Percentiles rank a stretch among this genome's conserved stretches.
phyloP scores from a whole-genome alignment of 371 early-diverging fungal species.

The Lichtheimia ornata region DNA sequence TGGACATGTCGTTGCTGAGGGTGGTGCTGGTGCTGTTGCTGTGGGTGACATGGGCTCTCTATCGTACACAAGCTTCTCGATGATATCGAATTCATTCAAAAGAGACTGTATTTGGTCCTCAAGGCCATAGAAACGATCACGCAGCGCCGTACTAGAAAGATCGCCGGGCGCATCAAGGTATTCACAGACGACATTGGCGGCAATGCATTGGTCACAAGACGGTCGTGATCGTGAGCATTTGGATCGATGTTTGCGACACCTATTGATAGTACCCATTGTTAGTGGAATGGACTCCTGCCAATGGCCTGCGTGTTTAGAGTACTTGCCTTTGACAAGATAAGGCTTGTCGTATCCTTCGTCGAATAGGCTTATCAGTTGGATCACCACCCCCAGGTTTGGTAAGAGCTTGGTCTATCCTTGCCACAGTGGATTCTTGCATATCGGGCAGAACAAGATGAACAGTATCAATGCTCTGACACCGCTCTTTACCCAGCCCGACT shows the following conservation, averaged over 20 bases:
- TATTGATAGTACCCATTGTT: conserved; percentile 4
- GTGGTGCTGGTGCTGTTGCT: not conserved
- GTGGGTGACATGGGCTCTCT: not conserved
- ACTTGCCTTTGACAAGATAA: conserved; percentile 49
- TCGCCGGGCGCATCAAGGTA: conserved; percentile 50
- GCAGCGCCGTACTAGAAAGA: conserved; percentile 48
- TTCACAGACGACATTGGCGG: conserved; percentile 30
- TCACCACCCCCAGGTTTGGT: not conserved
- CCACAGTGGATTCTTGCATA: no score
- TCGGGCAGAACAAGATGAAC: no score
- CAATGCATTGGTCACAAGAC: conserved; percentile 39
- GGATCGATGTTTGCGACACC: conserved; percentile 49
- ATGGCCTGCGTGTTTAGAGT: not conserved
- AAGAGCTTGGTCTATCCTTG: no score
- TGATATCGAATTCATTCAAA: conserved; percentile 33
- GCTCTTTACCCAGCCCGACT: no score
- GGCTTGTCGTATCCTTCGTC: conserved; percentile 45
- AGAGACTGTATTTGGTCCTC: conserved; percentile 47
- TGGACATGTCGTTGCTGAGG: not conserved
- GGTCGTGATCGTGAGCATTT: conserved; percentile 49
- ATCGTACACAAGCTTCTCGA: conserved; percentile 34
- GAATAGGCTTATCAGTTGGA: conserved; percentile 19
- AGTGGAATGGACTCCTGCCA: not conserved
- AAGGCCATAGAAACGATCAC: conserved; percentile 44
- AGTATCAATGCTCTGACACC: no score